Conservation (phyloP, 768 basidiomycete genomes). For the Kwoniella botswanensis region DNA sequence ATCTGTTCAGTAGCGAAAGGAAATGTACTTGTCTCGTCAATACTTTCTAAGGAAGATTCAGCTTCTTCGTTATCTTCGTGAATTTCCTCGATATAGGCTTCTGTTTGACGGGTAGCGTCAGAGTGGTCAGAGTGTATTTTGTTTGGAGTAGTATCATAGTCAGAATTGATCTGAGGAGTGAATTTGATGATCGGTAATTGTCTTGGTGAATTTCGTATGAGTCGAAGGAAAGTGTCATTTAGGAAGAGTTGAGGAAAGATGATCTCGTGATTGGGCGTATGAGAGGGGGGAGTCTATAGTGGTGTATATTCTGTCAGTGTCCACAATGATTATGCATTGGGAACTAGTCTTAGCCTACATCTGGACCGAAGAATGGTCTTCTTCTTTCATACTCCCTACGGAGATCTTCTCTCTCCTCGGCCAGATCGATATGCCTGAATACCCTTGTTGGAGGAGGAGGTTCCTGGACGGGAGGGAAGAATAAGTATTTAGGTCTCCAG, state of each 20-base stretch:
- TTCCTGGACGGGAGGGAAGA: slow-evolving; percentile 26
- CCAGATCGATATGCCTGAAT: slow-evolving; percentile 18
- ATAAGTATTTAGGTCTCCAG: slow-evolving; percentile 20
- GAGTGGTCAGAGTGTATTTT: no score
- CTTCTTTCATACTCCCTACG: neutral
- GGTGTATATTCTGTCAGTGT: no score
- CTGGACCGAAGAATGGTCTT: neutral
- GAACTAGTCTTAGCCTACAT: neutral
- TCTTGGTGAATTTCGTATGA: neutral
- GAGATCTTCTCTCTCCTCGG: neutral
- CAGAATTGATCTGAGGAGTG: neutral
- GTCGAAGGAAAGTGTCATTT: slow-evolving; percentile 23
- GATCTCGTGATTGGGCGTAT: slow-evolving; percentile 17
- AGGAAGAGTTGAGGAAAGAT: slow-evolving; percentile 11
- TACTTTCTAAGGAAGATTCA: slow-evolving; percentile 16
- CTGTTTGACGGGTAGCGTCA: neutral
- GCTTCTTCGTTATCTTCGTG: neutral
- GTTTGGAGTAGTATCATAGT: neutral
- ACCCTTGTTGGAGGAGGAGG: slow-evolving; percentile 16
- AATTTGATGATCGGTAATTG: neutral
- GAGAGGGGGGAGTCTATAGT: neutral
- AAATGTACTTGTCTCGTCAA: slow-evolving; percentile 3
- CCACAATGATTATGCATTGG: no score
- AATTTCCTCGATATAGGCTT: slow-evolving; percentile 2
- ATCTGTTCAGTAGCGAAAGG: neutral